Conservation (phyloP, 176 grass and related monocot species). For the Oryza meyeriana region DNA sequence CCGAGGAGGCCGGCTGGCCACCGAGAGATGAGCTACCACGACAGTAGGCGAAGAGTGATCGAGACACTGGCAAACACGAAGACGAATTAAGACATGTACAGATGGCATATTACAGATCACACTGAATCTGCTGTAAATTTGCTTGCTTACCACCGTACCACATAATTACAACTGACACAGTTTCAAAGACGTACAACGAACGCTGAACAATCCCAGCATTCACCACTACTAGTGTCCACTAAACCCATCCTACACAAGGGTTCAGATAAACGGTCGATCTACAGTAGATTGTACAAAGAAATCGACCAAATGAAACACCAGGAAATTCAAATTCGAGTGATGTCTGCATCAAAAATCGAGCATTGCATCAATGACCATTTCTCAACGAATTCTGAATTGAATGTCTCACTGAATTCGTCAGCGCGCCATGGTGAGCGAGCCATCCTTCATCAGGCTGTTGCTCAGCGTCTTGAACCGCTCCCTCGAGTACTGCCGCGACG, state of each 20-base stretch:
- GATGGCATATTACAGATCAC: background rate
- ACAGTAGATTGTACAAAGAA: background rate
- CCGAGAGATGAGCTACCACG: too few relatives aligned
- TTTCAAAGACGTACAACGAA: background rate
- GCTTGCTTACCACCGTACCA: background rate
- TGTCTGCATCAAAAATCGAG: constrained; percentile 29
- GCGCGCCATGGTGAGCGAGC: constrained; percentile 39
- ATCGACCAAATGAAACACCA: background rate
- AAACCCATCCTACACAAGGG: background rate
- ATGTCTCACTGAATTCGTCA: background rate
- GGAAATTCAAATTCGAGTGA: background rate
- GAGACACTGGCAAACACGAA: too few relatives aligned
- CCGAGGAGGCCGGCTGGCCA: too few relatives aligned
- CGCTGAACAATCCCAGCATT: background rate
- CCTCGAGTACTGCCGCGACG: constrained; percentile 94
- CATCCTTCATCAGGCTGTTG: constrained; percentile 84
- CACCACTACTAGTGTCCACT: background rate
- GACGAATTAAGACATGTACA: too few relatives aligned
- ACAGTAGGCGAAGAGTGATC: too few relatives aligned
- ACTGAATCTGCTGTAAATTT: background rate
- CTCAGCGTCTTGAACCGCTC: constrained; percentile 76
- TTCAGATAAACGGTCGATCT: background rate
- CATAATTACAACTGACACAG: background rate
- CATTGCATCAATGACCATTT: constrained; percentile 12
- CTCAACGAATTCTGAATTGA: background rate